Percentiles rank a stretch among this genome's conserved stretches.
phyloP scores from a whole-genome alignment of 805 yeast genomes.

The Jamesozyma rosinii region DNA sequence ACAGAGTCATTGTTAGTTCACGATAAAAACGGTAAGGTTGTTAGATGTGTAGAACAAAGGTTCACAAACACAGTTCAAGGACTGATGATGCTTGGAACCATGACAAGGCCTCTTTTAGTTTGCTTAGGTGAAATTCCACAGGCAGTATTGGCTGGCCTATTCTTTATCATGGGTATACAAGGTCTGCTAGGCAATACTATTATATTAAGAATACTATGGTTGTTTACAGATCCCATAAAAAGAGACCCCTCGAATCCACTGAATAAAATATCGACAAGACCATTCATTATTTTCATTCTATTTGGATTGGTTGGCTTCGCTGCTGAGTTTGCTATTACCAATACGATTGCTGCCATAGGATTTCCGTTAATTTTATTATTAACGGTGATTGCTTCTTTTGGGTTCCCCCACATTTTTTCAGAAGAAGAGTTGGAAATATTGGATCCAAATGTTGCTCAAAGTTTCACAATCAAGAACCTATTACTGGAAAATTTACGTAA shows the following conservation, averaged over 20 bases:
- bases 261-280: conserved; percentile 26
- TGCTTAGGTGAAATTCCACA: conserved; percentile 85
- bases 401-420: conserved; percentile 57
- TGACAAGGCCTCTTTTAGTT: conserved; percentile 77
- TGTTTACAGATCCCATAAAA: conserved; percentile 45
- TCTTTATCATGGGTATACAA: conserved; percentile 84
- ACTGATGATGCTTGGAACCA: conserved; percentile 68
- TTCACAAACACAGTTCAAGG: conserved; percentile 83
- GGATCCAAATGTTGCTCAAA: conserved; percentile 59
- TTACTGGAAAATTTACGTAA: conserved; percentile 18
- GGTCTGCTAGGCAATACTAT: conserved; percentile 66
- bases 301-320: conserved; percentile 61
- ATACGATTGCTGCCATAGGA: conserved; percentile 86
- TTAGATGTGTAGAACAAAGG: conserved; percentile 78
- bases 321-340: conserved; percentile 76
- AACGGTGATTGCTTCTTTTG: conserved; percentile 53
- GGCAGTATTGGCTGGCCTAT: conserved; percentile 84
- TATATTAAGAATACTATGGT: conserved; percentile 49
- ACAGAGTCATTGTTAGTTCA: conserved; percentile 62
- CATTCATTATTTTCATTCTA: conserved; percentile 43
- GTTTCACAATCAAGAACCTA: conserved; percentile 42
- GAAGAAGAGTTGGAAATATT: conserved; percentile 48
- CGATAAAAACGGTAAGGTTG: conserved; percentile 26
- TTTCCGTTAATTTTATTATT: conserved; percentile 76
- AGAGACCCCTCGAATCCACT: conserved; percentile 28